Conservation (phyloP, 129 eudicot genomes). For the Glebionis coronaria region DNA sequence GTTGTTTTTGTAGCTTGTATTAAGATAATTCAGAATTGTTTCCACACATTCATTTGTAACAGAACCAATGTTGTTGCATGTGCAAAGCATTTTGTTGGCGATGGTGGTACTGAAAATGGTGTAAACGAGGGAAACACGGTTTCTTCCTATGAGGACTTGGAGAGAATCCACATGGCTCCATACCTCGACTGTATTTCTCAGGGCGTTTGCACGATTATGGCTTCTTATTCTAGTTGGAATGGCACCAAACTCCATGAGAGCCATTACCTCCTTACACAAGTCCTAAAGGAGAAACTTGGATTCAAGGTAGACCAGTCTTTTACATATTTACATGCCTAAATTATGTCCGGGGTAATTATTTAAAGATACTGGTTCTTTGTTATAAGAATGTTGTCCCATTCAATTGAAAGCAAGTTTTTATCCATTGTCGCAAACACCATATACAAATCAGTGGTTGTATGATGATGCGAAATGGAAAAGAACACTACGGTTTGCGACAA, state of each 20-base stretch:
- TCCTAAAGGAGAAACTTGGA: slow-evolving; percentile 64
- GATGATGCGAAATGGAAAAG: too few species aligned
- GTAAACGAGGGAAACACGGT: slow-evolving; percentile 61
- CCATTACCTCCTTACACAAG: slow-evolving; percentile 52
- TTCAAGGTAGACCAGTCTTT: slow-evolving; percentile 47
- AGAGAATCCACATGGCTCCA: slow-evolving; percentile 68
- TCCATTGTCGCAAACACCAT: too few species aligned
- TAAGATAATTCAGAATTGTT: background rate
- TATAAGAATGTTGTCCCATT: too few species aligned
- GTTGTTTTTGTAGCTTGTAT: background rate
- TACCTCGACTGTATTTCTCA: slow-evolving; percentile 63
- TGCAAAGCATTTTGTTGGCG: slow-evolving; percentile 87
- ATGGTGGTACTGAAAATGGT: slow-evolving; percentile 69
- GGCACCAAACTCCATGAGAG: slow-evolving; percentile 50
- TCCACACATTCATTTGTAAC: background rate
- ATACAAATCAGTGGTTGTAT: too few species aligned
- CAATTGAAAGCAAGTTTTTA: too few species aligned
- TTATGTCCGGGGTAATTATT: too few species aligned
- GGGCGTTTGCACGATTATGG: slow-evolving; percentile 82
- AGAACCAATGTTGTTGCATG: slow-evolving; percentile 73
- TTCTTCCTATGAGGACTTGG: slow-evolving; percentile 54
- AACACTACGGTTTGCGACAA: too few species aligned
- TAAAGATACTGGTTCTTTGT: too few species aligned
- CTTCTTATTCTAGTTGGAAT: slow-evolving; percentile 80
- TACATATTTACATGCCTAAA: background rate